Conservation (phyloP, 129 eudicot genomes). For the Sambucus nigra region DNA sequence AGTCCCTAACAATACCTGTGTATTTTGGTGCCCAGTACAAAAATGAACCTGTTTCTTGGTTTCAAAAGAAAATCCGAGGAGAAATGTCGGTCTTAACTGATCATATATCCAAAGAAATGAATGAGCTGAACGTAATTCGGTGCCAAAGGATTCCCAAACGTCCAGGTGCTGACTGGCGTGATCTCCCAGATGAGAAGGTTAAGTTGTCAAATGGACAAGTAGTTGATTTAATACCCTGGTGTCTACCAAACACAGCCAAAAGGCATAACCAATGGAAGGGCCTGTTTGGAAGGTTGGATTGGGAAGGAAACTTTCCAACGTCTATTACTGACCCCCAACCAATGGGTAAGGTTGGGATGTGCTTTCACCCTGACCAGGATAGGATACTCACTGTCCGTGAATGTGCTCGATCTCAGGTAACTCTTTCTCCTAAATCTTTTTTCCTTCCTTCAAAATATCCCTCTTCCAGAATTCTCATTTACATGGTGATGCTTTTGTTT, state of each 20-base stretch:
- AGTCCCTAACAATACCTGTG: conserved; percentile 7
- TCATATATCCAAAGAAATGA: conserved; percentile 72
- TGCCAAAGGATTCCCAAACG: conserved; percentile 61
- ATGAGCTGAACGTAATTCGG: conserved; percentile 51
- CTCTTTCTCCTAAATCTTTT: not conserved
- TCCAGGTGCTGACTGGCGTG: conserved; percentile 72
- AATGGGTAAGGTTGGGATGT: conserved; percentile 77
- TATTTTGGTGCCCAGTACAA: conserved; percentile 28
- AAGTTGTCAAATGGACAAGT: conserved; percentile 45
- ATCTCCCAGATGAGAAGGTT: conserved; percentile 56
- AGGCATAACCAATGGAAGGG: conserved; percentile 83
- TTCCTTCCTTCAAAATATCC: too few relatives aligned
- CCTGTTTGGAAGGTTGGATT: conserved; percentile 63
- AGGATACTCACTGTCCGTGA: conserved; percentile 68
- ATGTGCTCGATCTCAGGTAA: conserved; percentile 80
- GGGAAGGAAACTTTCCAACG: conserved; percentile 83
- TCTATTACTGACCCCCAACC: conserved; percentile 75
- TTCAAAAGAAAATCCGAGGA: conserved; percentile 51
- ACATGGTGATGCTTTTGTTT: too few relatives aligned
- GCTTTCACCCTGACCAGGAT: conserved; percentile 80
- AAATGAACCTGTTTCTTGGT: conserved; percentile 57
- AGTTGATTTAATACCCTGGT: conserved; percentile 63
- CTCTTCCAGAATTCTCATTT: too few relatives aligned
- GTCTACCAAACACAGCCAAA: conserved; percentile 62
- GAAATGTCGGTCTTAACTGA: conserved; percentile 33